Conservation (phyloP, 768 basidiomycete genomes). For the Boletus rufocinnamomeus region DNA sequence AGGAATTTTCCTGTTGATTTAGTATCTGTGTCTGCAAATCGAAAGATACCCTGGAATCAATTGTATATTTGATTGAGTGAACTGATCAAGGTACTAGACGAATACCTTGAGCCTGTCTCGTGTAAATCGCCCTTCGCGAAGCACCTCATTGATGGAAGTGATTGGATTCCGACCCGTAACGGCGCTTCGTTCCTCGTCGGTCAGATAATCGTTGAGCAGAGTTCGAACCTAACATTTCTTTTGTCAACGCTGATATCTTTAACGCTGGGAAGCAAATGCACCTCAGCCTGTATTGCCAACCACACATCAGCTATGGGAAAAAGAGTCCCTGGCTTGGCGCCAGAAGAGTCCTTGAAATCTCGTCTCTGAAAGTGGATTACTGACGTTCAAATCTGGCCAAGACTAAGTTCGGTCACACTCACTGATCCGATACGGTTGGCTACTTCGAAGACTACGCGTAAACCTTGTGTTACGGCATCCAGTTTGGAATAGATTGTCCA, state of each 20-base stretch:
- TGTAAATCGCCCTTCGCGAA: conserved; percentile 77
- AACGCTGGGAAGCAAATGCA: conserved; percentile 31
- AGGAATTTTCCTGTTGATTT: conserved; percentile 70
- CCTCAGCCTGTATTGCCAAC: conserved; percentile 88
- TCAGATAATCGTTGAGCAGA: conserved; percentile 85
- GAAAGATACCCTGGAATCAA: conserved; percentile 71
- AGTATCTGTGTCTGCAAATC: conserved; percentile 86
- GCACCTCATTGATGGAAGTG: conserved; percentile 89
- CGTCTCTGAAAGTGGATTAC: conserved; percentile 56
- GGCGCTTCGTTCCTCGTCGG: conserved; percentile 84
- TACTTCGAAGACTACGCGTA: conserved; percentile 89
- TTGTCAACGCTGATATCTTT: conserved; percentile 7
- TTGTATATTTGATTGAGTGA: neutral
- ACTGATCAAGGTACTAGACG: neutral
- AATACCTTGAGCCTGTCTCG: conserved; percentile 80
- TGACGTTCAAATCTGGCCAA: neutral
- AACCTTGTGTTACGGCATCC: conserved; percentile 89
- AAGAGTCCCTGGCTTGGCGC: conserved; percentile 70
- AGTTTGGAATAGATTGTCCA: conserved; percentile 98
- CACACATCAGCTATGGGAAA: conserved; percentile 89
- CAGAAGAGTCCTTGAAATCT: conserved; percentile 87
- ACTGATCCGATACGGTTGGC: conserved; percentile 89
- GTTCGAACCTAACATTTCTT: conserved; percentile 64
- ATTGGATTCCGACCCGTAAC: conserved; percentile 84
- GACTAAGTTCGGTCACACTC: conserved; percentile 35